phyloP scores from a whole-genome alignment of 2,329 filamentous ascomycete genomes.

The Fonsecaea nubica region DNA sequence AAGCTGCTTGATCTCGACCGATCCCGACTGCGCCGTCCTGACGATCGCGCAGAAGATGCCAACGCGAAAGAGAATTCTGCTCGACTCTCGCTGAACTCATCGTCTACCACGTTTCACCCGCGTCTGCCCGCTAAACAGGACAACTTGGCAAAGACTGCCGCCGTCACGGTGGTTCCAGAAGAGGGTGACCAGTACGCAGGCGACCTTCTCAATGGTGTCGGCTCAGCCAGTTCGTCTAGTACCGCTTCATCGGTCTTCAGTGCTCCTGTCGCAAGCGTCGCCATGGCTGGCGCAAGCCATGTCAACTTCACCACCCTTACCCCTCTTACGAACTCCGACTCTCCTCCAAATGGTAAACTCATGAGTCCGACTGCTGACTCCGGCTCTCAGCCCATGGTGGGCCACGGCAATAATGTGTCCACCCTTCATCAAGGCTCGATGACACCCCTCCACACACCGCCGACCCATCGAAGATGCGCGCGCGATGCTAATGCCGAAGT shows the following conservation, averaged over 20 bases:
- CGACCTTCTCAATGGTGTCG: conserved; percentile 73
- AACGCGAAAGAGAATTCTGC: conserved; percentile 26
- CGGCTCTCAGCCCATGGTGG: conserved; percentile 20
- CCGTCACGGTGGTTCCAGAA: conserved; percentile 44
- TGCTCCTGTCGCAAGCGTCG: conserved; percentile 57
- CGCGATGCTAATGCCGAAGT: conserved; percentile 58
- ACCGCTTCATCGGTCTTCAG: conserved; percentile 75
- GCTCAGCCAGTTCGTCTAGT: conserved; percentile 75
- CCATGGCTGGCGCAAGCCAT: conserved; percentile 64
- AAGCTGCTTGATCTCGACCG: conserved; percentile 60
- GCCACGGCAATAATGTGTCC: conserved; percentile 40
- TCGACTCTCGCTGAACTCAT: conserved; percentile 31
- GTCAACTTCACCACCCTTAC: conserved; percentile 63
- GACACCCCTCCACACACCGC: conserved; percentile 53
- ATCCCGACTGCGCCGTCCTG: conserved; percentile 20
- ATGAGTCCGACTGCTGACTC: conserved; percentile 57
- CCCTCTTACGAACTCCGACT: conserved; percentile 70
- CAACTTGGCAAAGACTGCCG: conserved; percentile 33
- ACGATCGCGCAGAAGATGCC: conserved; percentile 37
- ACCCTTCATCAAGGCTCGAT: conserved; percentile 45
- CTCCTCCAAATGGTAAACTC: conserved; percentile 64
- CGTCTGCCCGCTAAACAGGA: conserved; percentile 25
- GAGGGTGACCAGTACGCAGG: conserved; percentile 53
- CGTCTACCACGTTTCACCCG: conserved; percentile 19
- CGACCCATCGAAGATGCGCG: conserved; percentile 56